Conservation (phyloP, 139 green algal genomes). For the Dunaliella sp. region DNA sequence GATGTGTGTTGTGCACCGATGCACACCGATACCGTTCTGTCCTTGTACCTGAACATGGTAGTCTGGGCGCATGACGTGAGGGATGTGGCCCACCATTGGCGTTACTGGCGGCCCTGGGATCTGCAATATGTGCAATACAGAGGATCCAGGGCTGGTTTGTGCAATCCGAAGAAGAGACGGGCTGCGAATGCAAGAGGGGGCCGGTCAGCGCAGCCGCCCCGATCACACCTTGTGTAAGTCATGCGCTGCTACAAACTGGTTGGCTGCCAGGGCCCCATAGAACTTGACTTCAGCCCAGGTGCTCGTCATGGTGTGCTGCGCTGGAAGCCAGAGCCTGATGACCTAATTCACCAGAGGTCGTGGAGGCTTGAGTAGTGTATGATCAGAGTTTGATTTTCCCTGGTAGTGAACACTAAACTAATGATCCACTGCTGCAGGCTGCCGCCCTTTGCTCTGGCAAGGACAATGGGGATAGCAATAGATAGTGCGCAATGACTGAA, state of each 20-base stretch:
- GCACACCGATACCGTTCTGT: neutral
- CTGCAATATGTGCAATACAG: no score
- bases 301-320: slow-evolving; percentile 12
- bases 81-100: slow-evolving; percentile 42
- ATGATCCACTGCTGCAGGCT: no score
- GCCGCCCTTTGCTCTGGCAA: no score
- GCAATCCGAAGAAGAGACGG: neutral
- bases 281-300: slow-evolving; percentile 45
- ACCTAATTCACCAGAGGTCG: no score
- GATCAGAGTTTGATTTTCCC: no score
- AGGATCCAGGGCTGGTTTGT: no score
- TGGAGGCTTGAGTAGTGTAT: no score
- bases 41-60: slow-evolving; percentile 49
- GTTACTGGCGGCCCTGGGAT: slow-evolving; percentile 21
- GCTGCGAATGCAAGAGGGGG: neutral
- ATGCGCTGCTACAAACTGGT: slow-evolving; percentile 28
- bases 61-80: slow-evolving; percentile 45
- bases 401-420: no score
- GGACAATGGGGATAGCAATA: no score
- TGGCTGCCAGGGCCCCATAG: slow-evolving; percentile 38
- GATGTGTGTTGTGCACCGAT: neutral
- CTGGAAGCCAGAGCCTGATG: no score
- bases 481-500: no score
- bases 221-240: slow-evolving; percentile 44
- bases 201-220: neutral